phyloP scores from a whole-genome alignment of 495 filamentous ascomycete species.

The Halenospora varia region DNA sequence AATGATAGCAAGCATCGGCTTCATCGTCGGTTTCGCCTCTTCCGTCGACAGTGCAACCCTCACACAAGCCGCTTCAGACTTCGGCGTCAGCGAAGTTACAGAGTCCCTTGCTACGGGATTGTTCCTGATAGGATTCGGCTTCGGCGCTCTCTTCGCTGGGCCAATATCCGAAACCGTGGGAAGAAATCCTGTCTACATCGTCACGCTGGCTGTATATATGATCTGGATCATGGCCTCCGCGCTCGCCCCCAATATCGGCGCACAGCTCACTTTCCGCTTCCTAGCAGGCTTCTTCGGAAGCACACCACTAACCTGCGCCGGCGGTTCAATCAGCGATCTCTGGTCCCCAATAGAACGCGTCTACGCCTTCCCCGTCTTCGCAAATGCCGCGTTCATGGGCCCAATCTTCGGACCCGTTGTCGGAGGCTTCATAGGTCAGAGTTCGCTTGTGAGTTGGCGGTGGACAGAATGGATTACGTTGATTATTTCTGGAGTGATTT shows the following conservation, averaged over 20 bases:
- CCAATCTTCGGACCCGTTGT: slow-evolving; percentile 40
- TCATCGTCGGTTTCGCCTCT: slow-evolving; percentile 47
- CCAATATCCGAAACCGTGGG: slow-evolving; percentile 52
- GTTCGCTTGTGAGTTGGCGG: slow-evolving; percentile 59
- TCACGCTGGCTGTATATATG: slow-evolving; percentile 63
- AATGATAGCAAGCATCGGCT: slow-evolving; percentile 42
- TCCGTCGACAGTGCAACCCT: slow-evolving; percentile 46
- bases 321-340: slow-evolving; percentile 80
- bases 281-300: slow-evolving; percentile 69
- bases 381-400: slow-evolving; percentile 34
- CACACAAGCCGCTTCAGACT: slow-evolving; percentile 39
- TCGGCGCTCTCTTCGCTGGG: slow-evolving; percentile 46
- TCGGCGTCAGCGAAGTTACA: slow-evolving; percentile 47
- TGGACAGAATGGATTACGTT: slow-evolving; percentile 77
- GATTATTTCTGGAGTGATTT: slow-evolving; percentile 63
- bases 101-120: slow-evolving; percentile 52
- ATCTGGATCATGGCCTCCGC: slow-evolving; percentile 73
- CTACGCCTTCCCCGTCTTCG: slow-evolving; percentile 61
- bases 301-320: slow-evolving; percentile 76
- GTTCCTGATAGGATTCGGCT: slow-evolving; percentile 61
- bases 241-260: slow-evolving; percentile 64
- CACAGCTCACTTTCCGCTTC: slow-evolving; percentile 68
- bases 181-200: slow-evolving; percentile 65
- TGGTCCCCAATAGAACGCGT: slow-evolving; percentile 63
- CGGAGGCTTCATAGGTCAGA: slow-evolving; percentile 69